These are phyloP conservation scores for Cyberlindnera suaveolens DNA, from an alignment of 805 yeast species.

Conservation along the genomic window DNA sequence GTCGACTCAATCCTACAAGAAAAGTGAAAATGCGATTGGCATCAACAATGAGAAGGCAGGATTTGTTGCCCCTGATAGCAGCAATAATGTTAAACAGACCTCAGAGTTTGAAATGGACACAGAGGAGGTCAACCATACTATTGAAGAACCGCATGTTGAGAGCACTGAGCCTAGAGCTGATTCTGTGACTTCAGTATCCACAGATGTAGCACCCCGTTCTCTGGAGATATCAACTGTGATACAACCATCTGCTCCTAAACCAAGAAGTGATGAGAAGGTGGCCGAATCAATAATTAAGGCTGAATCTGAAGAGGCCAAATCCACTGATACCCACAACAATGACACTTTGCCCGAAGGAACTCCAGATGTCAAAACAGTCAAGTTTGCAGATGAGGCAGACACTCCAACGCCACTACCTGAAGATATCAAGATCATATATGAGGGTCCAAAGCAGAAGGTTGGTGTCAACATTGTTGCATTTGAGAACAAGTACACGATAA, in stretches of 20 bases:
- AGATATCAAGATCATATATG: constrained; percentile 28
- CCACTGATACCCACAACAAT: not conserved
- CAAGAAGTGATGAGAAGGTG: too few relatives aligned
- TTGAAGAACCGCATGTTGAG: too few relatives aligned
- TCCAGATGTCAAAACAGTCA: constrained; percentile 11
- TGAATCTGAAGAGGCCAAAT: not conserved
- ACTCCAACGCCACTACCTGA: constrained; percentile 7
- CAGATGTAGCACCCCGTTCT: too few relatives aligned
- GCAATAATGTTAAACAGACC: too few relatives aligned
- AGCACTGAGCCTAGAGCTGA: too few relatives aligned
- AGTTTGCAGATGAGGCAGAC: constrained; percentile 14
- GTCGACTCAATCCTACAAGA: too few relatives aligned
- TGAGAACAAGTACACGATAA: constrained; percentile 25
- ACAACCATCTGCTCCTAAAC: too few relatives aligned
- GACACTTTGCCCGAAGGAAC: not conserved
- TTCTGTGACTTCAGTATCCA: too few relatives aligned
- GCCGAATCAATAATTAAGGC: not conserved
- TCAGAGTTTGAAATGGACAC: not conserved
- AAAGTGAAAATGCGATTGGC: too few relatives aligned
- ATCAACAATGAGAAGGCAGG: too few relatives aligned
- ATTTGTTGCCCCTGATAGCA: too few relatives aligned
- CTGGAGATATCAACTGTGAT: too few relatives aligned
- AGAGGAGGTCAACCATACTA: not conserved
- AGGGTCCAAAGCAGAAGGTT: constrained; percentile 67
- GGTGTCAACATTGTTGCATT: constrained; percentile 49